Percentiles rank a stretch among this genome's conserved stretches.
Conservation (phyloP, 495 filamentous ascomycete species). For the Daldinia bambusicola region DNA sequence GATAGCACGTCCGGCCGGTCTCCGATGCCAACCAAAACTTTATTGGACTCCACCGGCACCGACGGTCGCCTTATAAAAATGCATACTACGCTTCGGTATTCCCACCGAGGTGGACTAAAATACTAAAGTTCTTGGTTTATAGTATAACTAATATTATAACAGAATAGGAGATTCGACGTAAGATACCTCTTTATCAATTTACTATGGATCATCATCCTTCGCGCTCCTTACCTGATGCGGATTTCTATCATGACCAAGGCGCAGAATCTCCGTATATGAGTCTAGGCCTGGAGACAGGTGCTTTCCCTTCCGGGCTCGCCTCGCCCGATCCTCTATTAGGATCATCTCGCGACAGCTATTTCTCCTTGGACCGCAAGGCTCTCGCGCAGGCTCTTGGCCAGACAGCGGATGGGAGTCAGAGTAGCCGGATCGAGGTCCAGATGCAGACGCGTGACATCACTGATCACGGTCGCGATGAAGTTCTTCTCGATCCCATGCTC, state of each 20-base stretch:
- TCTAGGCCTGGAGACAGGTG: slow-evolving; percentile 26
- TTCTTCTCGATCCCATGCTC: slow-evolving; percentile 34
- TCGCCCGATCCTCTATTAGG: slow-evolving; percentile 36
- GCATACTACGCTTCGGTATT: neutral
- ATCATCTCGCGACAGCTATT: slow-evolving; percentile 18
- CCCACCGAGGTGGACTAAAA: slow-evolving; percentile 8
- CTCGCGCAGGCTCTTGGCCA: slow-evolving; percentile 27
- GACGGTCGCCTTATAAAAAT: slow-evolving; percentile 25
- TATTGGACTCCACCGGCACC: slow-evolving; percentile 23
- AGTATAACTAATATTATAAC: neutral
- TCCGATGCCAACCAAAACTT: slow-evolving; percentile 34
- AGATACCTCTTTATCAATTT: neutral
- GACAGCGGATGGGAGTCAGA: neutral
- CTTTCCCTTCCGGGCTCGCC: slow-evolving; percentile 35
- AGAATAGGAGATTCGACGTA: neutral
- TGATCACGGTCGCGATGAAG: slow-evolving; percentile 16
- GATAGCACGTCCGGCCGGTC: slow-evolving; percentile 36
- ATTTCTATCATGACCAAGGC: slow-evolving; percentile 22
- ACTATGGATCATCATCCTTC: slow-evolving; percentile 29
- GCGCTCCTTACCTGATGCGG: slow-evolving; percentile 14
- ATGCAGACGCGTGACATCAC: slow-evolving; percentile 35
- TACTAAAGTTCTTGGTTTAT: neutral
- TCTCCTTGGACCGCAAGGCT: slow-evolving; percentile 27
- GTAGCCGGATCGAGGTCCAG: slow-evolving; percentile 15
- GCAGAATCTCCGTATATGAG: slow-evolving; percentile 32